A percentile compares a stretch with the other conserved stretches of the same genome.
These are phyloP conservation scores for Botryotinia calthae DNA, from an alignment of 2,329 filamentous ascomycete genomes.

Conservation along the genomic window DNA sequence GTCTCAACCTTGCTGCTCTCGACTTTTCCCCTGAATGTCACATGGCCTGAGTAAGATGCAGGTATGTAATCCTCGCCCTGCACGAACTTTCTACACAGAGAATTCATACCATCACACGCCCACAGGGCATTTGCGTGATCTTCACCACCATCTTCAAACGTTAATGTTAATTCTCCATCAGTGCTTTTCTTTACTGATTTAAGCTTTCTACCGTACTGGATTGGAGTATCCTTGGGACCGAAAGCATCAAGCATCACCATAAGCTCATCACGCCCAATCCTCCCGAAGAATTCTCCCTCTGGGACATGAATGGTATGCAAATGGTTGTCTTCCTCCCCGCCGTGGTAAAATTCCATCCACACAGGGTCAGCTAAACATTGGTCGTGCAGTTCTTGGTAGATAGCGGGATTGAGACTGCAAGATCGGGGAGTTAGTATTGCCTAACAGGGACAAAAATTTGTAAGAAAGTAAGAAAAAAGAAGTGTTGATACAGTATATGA, in stretches of 20 bases:
- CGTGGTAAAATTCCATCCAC: slow-evolving; percentile 21
- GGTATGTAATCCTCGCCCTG: slow-evolving; percentile 21
- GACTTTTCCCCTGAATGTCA: slow-evolving; percentile 16
- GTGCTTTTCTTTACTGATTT: slow-evolving; percentile 7
- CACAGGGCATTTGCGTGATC: slow-evolving; percentile 19
- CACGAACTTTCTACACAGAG: slow-evolving; percentile 20
- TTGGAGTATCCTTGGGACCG: slow-evolving; percentile 5
- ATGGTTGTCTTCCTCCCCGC: slow-evolving; percentile 4
- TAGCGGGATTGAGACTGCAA: slow-evolving; percentile 16
- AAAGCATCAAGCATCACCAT: slow-evolving; percentile 20
- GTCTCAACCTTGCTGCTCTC: slow-evolving; percentile 13
- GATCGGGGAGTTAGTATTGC: not conserved
- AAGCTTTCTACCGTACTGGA: slow-evolving; percentile 19
- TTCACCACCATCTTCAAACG: slow-evolving; percentile 20
- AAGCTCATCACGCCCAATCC: slow-evolving; percentile 20
- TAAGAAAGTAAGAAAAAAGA: not conserved
- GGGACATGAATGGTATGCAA: slow-evolving; percentile 6
- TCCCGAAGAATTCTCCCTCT: slow-evolving; percentile 15
- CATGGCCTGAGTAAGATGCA: slow-evolving; percentile 20
- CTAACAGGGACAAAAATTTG: not conserved
- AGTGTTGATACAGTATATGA: not conserved
- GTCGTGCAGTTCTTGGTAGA: not conserved
- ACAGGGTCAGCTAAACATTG: slow-evolving; percentile 6
- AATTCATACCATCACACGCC: slow-evolving; percentile 26
- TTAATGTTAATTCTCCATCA: slow-evolving; percentile 16